These are phyloP conservation scores for Aspergillus sp. DNA, from an alignment of 2,329 filamentous ascomycete species.

Conservation along the genomic window DNA sequence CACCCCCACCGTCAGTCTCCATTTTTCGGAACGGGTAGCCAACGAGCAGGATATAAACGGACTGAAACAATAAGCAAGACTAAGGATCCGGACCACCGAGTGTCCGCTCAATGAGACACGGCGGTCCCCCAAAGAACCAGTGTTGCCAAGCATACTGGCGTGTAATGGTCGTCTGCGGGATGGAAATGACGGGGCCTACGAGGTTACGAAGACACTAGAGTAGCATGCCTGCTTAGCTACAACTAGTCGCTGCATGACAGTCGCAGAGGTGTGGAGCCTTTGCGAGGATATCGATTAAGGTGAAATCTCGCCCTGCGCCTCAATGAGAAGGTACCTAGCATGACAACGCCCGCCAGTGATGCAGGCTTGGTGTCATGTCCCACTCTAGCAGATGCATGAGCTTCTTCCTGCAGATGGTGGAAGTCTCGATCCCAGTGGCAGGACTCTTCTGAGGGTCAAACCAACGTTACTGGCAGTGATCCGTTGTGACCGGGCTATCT, in stretches of 20 bases:
- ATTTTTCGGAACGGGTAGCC: not conserved
- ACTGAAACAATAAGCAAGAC: slow-evolving; percentile 1
- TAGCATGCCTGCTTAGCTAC: slow-evolving; percentile 1
- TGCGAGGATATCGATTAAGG: not conserved
- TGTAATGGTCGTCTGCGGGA: not conserved
- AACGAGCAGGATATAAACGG: not conserved
- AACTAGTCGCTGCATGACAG: not conserved
- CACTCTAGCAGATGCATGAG: not conserved
- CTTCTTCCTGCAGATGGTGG: not conserved
- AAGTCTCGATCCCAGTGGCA: not conserved
- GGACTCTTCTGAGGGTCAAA: not conserved
- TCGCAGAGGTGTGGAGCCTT: not conserved
- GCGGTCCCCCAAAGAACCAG: not conserved
- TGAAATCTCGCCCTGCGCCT: not conserved
- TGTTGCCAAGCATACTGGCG: not conserved
- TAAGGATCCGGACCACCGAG: not conserved
- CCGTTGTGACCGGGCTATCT: not conserved
- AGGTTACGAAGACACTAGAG: not conserved
- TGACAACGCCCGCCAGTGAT: not conserved
- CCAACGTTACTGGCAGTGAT: not conserved
- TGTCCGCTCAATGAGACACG: not conserved
- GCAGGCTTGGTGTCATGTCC: not conserved
- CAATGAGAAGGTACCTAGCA: not conserved
- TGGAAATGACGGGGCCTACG: not conserved
- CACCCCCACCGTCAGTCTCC: not conserved